Evolutionary conservation across 371 early-diverging fungal genomes (phyloP), one percentile per base, ranked within the genome.

Genomic region (Rhizopus microsporus): DNA sequence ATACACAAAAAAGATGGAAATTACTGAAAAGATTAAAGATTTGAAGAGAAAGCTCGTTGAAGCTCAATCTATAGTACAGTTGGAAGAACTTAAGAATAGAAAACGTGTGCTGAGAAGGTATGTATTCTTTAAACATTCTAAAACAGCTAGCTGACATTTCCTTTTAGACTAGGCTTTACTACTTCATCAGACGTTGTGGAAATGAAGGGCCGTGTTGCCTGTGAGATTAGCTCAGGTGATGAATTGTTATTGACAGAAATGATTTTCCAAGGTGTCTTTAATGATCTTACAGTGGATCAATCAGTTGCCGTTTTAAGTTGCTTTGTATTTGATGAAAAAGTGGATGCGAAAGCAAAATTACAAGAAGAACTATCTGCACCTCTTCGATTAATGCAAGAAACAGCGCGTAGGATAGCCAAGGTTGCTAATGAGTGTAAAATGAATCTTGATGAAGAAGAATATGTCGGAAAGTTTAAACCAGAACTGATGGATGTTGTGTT

Each of bases 121-220:
- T 40, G 15, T 23, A 23, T 35, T 34, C 5, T 29, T n/a, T 50
- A n/a, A 33, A 37, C 13, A 17, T 15, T 16, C 17, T 31, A 10
- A 13, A 31, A 39, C 38, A 48, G 8, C 35, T 7, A 42, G 40
- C 31, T 29, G 17, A 12, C 23, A 16, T 30, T 7, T 47, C 33
- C 10, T 0, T 13, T 16, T 60, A 85, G 96, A 35, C 78, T 98
- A 15, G 95, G 92, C 3, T 96, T 91, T 70, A 90, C 90, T 0
- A 85, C 88, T 2, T 74, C 71, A 0, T 72, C 84, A 10, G 98
- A 95, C 69, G 92, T 97, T 17, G 91, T 98, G 57, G 92, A 94
- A 58, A 85, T 97, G 81, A 98, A 98, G 78, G 99, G 99, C 34
- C 92, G 98, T 60, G 98, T 99, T 7, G 99, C 99, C 3, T 99